Conservation (phyloP, 495 filamentous ascomycete species). For the Astrothelium subdiscretum region DNA sequence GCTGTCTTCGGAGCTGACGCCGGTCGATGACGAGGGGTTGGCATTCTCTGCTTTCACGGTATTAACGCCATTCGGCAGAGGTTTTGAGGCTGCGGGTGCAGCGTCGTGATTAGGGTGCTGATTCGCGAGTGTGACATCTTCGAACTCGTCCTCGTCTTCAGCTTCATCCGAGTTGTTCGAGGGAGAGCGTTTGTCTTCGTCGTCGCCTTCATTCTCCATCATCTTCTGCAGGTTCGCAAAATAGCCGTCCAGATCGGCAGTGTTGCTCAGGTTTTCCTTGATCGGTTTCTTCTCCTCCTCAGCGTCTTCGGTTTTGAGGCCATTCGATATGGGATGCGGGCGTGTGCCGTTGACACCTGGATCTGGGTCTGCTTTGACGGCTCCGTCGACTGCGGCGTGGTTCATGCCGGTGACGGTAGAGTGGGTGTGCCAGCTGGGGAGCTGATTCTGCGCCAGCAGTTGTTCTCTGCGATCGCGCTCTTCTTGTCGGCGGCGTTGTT, state of each 20-base stretch:
- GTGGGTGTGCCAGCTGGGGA: constrained; percentile 83
- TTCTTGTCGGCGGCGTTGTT: constrained; percentile 36
- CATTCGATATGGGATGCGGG: constrained; percentile 13
- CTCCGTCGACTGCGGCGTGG: constrained; percentile 1
- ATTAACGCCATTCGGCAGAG: neutral
- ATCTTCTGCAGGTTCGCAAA: constrained; percentile 22
- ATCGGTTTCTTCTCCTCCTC: constrained; percentile 23
- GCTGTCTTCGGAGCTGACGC: neutral
- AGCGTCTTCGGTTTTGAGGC: constrained; percentile 26
- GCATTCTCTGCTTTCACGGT: neutral
- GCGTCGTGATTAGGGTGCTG: neutral
- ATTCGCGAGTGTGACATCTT: constrained; percentile 14
- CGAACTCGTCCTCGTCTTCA: constrained; percentile 22
- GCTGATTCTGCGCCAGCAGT: constrained; percentile 67
- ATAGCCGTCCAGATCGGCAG: constrained; percentile 37
- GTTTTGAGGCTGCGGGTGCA: neutral
- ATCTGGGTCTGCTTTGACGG: constrained; percentile 25
- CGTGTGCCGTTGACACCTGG: constrained; percentile 15
- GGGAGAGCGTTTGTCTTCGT: neutral
- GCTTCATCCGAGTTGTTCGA: constrained; percentile 11
- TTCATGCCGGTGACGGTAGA: constrained; percentile 55
- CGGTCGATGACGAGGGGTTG: neutral
- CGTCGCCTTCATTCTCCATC: constrained; percentile 2
- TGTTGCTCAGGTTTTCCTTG: neutral
- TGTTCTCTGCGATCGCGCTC: constrained; percentile 54